Conservation (phyloP, 257 asterid genomes). For the Rehmannia glutinosa region DNA sequence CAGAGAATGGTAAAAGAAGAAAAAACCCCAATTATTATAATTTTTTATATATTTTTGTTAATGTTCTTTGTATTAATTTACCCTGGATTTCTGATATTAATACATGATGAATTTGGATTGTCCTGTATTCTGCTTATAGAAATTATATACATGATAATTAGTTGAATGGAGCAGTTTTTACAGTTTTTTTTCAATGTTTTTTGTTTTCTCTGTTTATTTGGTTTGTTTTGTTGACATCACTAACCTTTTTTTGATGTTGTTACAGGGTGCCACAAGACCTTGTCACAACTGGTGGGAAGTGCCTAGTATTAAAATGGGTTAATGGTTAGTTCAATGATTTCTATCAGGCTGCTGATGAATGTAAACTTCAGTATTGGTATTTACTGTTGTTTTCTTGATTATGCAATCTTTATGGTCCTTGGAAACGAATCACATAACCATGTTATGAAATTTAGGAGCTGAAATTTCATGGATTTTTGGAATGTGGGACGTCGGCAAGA, state of each 20-base stretch:
- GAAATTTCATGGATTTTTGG: no score
- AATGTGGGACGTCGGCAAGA: no score
- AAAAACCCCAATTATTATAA: not conserved
- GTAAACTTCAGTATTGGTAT: not conserved
- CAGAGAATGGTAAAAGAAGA: conserved; percentile 65
- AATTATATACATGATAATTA: not conserved
- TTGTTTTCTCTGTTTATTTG: not conserved
- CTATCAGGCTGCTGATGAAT: not conserved
- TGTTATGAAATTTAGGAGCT: no score
- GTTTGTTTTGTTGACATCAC: not conserved
- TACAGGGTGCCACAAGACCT: conserved; percentile 94
- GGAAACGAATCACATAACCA: no score
- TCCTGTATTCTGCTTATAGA: not conserved
- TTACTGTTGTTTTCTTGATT: not conserved
- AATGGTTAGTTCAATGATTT: conserved; percentile 51
- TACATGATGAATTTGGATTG: not conserved
- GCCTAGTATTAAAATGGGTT: conserved; percentile 78
- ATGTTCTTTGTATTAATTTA: not conserved
- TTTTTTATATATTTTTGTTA: not conserved
- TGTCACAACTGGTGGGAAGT: conserved; percentile 89
- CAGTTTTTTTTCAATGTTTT: not conserved
- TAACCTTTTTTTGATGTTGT: not conserved
- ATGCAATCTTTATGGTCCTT: no score
- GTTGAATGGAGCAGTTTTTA: not conserved
- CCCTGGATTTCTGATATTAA: not conserved